Base-by-base conservation (phyloP, 2,329 filamentous ascomycete species). In the Akanthomyces dipterigenus region DNA sequence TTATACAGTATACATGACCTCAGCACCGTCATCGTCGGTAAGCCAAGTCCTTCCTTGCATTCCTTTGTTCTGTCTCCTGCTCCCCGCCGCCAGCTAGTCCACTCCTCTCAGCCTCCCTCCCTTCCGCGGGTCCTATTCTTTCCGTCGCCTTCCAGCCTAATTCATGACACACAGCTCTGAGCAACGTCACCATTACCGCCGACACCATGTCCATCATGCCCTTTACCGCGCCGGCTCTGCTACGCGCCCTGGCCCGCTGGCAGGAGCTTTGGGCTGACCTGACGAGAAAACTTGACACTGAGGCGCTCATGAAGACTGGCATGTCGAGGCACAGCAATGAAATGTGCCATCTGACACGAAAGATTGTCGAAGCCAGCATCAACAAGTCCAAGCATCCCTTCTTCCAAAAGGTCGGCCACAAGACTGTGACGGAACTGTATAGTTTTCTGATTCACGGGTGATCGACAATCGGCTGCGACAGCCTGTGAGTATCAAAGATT, bases 221-320 rank as follows among this genome's bases (percentile, higher is more conserved):
- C 0, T 9, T 59, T 6, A 59, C 60, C 9, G 50, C 64, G 1
- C 53, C 63, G 1, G 50, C 59, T 12, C 22, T 67, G 22, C 36
- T 65, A 1, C 64, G 66, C 7, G 64, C 67, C 20, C 36, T 65
- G 5, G 55, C 62, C 1, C 62, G 67, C 8, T 69, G 67, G 67
- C 65, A 67, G 43, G 31, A 53, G 26, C 63, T 69, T 28, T 69
- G 67, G 65, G 63, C 60, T 1, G 46, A 53, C 11, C 40, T 60
- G 1, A 54, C 50, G 4, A 11, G 34, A 22, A 36, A 43, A 1
- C 36, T 63, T 14, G 62, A 55, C 14, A 40, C 50, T 14, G 45
- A 31, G 20, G 43, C 31, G 2, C 34, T 60, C 4, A 43, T 43
- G 22, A 63, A 56, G 45, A 48, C 45, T 12, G 61, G 56, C 24